Evolutionary conservation across 345 rosid genomes (phyloP).

Genomic region (Atalantia buxifolia): DNA sequence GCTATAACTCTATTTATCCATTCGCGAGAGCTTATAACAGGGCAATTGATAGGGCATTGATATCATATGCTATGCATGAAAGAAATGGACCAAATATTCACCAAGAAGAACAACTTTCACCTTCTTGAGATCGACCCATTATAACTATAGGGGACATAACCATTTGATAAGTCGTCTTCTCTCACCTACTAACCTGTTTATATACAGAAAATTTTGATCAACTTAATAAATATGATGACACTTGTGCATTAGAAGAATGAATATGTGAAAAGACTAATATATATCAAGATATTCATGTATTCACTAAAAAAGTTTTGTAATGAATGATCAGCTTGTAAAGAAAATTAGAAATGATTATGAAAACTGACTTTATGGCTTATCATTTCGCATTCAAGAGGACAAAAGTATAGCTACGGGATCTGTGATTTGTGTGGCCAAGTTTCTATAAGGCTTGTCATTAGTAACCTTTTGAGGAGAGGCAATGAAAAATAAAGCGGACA

Average conservation of each 20-base stretch:
- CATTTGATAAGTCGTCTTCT: not conserved
- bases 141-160: slow-evolving; percentile 5
- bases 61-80: not conserved
- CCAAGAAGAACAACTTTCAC: slow-evolving; percentile 4
- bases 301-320: not conserved
- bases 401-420: not conserved
- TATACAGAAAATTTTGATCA: not conserved
- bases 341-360: not conserved
- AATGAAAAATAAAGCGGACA: not conserved
- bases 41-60: not conserved
- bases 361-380: not conserved
- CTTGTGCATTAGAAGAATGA: not conserved
- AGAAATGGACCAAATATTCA: not conserved
- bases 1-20: not conserved
- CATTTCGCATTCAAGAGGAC: not conserved
- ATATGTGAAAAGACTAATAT: not conserved
- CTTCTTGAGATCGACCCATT: slow-evolving; percentile 8
- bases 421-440: slow-evolving; percentile 3
- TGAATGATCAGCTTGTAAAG: not conserved
- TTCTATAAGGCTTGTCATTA: not conserved
- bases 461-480: not conserved
- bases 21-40: not conserved
- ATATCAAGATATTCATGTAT: not conserved
- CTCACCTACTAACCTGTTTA: slow-evolving; percentile 18
- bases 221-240: not conserved